These are phyloP conservation scores for Penicillium subrubescens DNA, from an alignment of 495 filamentous ascomycete genomes.

Conservation along the genomic window DNA sequence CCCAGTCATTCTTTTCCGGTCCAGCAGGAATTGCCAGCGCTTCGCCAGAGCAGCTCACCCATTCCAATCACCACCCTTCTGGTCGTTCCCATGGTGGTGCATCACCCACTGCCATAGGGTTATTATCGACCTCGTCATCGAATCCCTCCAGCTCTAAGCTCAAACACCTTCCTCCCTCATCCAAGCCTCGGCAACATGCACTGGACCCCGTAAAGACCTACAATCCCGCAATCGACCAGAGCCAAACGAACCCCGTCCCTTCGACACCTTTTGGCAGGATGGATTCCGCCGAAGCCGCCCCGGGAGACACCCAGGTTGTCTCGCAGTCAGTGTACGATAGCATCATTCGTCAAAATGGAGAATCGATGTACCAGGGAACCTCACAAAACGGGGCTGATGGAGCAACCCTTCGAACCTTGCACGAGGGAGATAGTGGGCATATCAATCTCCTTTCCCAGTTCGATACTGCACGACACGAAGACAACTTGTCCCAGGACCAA, in stretches of 20 bases:
- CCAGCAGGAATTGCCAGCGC: constrained; percentile 14
- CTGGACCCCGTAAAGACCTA: constrained; percentile 10
- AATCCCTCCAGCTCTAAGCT: constrained; percentile 4
- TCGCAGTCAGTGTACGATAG: constrained; percentile 56
- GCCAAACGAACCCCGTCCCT: not conserved
- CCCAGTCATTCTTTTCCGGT: constrained; percentile 24
- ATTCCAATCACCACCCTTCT: not conserved
- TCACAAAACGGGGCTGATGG: constrained; percentile 29
- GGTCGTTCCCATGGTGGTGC: constrained; percentile 14
- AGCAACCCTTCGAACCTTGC: constrained; percentile 42
- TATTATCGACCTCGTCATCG: constrained; percentile 10
- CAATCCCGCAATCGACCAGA: constrained; percentile 8
- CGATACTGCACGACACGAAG: constrained; percentile 29
- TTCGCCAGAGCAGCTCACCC: constrained; percentile 3
- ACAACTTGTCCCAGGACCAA: constrained; percentile 37
- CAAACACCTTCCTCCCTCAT: not conserved
- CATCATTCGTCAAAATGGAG: constrained; percentile 41
- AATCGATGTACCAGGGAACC: constrained; percentile 28
- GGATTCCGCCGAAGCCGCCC: constrained; percentile 35
- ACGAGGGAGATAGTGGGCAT: constrained; percentile 52
- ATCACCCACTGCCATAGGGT: not conserved
- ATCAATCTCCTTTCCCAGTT: constrained; percentile 50
- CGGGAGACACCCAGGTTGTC: constrained; percentile 55
- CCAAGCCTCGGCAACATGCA: constrained; percentile 21
- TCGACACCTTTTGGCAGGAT: constrained; percentile 30